These are phyloP conservation scores for Globisporangium megalacanthum DNA, from an alignment of 352 stramenopile genomes.

Conservation along the genomic window DNA sequence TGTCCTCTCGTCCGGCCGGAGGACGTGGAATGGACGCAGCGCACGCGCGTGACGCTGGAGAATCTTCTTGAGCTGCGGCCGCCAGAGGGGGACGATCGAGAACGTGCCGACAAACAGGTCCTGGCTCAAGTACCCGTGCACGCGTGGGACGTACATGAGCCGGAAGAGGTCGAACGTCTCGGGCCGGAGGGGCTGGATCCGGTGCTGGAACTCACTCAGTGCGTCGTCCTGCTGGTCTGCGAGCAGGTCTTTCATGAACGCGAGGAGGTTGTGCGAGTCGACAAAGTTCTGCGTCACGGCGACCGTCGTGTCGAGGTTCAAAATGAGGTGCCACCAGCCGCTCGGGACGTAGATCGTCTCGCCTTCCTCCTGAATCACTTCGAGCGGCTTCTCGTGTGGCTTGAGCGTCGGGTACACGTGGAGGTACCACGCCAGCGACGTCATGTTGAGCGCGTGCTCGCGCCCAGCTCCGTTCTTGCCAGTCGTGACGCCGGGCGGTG, in stretches of 20 bases:
- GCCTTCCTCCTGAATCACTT: constrained; percentile 89
- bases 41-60: constrained; percentile 38
- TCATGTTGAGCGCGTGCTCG: constrained; percentile 67
- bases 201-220: constrained; percentile 46
- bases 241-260: constrained; percentile 70
- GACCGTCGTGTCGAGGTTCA: constrained; percentile 94
- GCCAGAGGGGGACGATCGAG: constrained; percentile 53
- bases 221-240: constrained; percentile 56
- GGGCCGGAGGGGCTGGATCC: constrained; percentile 32
- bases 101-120: constrained; percentile 63
- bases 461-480: constrained; percentile 46
- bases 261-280: constrained; percentile 72
- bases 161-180: constrained; percentile 69
- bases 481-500: constrained; percentile 58
- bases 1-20: constrained; percentile 6
- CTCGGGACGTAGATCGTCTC: constrained; percentile 97
- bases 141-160: constrained; percentile 46
- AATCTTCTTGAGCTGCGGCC: constrained; percentile 43
- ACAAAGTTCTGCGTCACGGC: constrained; percentile 97
- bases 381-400: constrained; percentile 64
- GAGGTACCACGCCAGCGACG: constrained; percentile 80
- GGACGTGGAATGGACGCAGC: constrained; percentile 13
- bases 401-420: constrained; percentile 78
- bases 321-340: constrained; percentile 96
- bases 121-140: constrained; percentile 54